These are phyloP conservation scores for Sabuloglossum arenarium DNA, from an alignment of 495 filamentous ascomycete species.

Conservation along the genomic window DNA sequence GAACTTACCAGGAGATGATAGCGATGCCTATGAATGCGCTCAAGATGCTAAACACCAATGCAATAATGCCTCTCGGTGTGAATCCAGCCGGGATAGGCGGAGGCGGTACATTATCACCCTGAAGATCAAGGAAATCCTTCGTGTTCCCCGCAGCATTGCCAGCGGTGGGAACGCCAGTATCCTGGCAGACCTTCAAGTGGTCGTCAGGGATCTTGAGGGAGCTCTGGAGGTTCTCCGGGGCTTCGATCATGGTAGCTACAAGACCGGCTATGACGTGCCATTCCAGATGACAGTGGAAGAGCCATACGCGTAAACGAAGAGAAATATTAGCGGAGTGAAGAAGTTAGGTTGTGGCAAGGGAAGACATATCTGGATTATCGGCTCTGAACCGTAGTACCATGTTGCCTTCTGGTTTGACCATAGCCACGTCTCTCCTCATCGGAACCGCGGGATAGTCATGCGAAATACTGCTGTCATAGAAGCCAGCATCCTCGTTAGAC, in stretches of 20 bases:
- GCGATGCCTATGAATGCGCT: slow-evolving; percentile 52
- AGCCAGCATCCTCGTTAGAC: slow-evolving; percentile 25
- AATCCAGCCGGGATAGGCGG: slow-evolving; percentile 46
- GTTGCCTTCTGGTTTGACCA: slow-evolving; percentile 26
- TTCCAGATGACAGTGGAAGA: slow-evolving; percentile 70
- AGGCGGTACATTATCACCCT: slow-evolving; percentile 34
- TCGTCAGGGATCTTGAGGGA: slow-evolving; percentile 37
- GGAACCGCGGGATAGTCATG: slow-evolving; percentile 24
- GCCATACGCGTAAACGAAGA: slow-evolving; percentile 31
- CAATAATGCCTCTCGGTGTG: slow-evolving; percentile 47
- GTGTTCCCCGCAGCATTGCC: slow-evolving; percentile 68
- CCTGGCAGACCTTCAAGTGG: slow-evolving; percentile 41
- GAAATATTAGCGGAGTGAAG: not conserved
- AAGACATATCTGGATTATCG: slow-evolving; percentile 40
- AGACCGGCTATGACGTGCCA: slow-evolving; percentile 63
- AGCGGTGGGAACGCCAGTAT: slow-evolving; percentile 20
- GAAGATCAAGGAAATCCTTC: slow-evolving; percentile 38
- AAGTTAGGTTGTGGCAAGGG: not conserved
- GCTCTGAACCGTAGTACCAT: slow-evolving; percentile 25
- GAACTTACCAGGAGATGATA: slow-evolving; percentile 40
- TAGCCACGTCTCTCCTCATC: slow-evolving; percentile 36
- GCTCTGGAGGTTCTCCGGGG: slow-evolving; percentile 39
- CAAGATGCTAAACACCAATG: slow-evolving; percentile 49
- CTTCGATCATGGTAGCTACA: slow-evolving; percentile 49
- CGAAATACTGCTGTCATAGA: slow-evolving; percentile 21